A percentile compares a stretch with the other conserved stretches of the same genome.
These are phyloP conservation scores for Cokeromyces recurvatus DNA, from an alignment of 371 early-diverging fungal genomes.

Conservation along the genomic window DNA sequence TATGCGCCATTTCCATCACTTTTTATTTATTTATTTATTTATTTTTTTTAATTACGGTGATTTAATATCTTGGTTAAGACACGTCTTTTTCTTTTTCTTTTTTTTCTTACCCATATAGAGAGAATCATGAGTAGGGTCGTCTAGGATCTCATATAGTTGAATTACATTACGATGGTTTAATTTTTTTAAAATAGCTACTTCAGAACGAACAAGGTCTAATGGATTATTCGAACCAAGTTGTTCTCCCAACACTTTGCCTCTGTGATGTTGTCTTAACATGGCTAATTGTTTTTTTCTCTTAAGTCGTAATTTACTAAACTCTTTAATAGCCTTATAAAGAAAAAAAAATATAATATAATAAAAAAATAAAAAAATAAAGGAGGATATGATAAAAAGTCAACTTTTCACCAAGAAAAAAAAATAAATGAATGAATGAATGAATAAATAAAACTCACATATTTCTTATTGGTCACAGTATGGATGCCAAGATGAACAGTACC, in stretches of 20 bases:
- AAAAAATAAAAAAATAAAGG: no score
- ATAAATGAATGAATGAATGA: no score
- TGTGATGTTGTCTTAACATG: slow-evolving; percentile 16
- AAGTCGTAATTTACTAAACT: slow-evolving; percentile 19
- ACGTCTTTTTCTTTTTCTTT: not conserved
- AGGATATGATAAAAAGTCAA: no score
- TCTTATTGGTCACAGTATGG: slow-evolving; percentile 44
- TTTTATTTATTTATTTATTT: not conserved
- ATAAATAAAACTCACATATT: no score
- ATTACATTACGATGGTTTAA: slow-evolving; percentile 76
- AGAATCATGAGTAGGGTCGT: slow-evolving; percentile 65
- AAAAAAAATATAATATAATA: no score
- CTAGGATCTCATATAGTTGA: slow-evolving; percentile 77
- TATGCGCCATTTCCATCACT: slow-evolving; percentile 51
- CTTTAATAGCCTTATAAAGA: slow-evolving; percentile 22
- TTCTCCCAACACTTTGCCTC: not conserved
- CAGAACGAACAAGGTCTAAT: slow-evolving; percentile 71
- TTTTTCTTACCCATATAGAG: slow-evolving; percentile 46
- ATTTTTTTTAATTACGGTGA: no score
- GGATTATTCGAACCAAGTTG: slow-evolving; percentile 32
- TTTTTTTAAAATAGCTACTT: slow-evolving; percentile 86
- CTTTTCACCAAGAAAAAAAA: no score
- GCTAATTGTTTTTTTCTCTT: slow-evolving; percentile 27
- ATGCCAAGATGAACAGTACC: slow-evolving; percentile 78
- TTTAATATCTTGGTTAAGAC: no score